Base-by-base conservation (phyloP, 352 stramenopile species). In the Globisporangium okanoganense region DNA sequence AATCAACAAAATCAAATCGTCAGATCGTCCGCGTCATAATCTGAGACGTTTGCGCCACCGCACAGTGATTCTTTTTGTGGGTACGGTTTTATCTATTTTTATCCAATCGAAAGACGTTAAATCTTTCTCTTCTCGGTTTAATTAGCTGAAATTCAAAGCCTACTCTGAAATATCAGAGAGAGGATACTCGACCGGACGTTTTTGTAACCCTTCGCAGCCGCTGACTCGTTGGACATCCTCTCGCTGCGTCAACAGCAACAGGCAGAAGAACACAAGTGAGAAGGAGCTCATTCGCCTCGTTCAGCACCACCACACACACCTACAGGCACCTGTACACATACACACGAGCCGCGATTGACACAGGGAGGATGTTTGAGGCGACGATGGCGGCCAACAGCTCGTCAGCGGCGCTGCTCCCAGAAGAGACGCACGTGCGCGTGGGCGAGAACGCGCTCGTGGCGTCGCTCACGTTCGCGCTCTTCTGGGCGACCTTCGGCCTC, bases 361-460 rank as follows among this genome's bases (percentile, higher is more conserved):
- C n/a, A n/a, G n/a, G 1, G 40, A 45, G 16, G 20, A 22, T 22
- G 40, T 25, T 13, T 13, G 41, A 47, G 41, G 22, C n/a, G 43
- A n/a, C 5, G 31, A 4, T 22, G 60, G 41, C 29, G 40, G 38
- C 25, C 3, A 14, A 29, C 18, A 44, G 24, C 25, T 64, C 64
- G 22, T 70, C 66, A 4, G 58, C 73, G 18, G 65, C 73, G 43
- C 70, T 84, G 57, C 70, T 92, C 27, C 70, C 82, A 7, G 78
- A 90, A 56, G 82, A 92, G 63, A 70, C 66, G 41, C 66, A 75
- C 53, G 78, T 92, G 65, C 74, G 76, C 5, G 40, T 82, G 14
- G 73, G 68, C 18, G 82, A 92, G 67, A 93, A 93, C 65, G 67
- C 66, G 20, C 52, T 88, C 38, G 77, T 93, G 29, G 74, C 81